These are phyloP conservation scores for Stylonectria norvegica DNA, from an alignment of 2,329 filamentous ascomycete species.

Conservation along the genomic window DNA sequence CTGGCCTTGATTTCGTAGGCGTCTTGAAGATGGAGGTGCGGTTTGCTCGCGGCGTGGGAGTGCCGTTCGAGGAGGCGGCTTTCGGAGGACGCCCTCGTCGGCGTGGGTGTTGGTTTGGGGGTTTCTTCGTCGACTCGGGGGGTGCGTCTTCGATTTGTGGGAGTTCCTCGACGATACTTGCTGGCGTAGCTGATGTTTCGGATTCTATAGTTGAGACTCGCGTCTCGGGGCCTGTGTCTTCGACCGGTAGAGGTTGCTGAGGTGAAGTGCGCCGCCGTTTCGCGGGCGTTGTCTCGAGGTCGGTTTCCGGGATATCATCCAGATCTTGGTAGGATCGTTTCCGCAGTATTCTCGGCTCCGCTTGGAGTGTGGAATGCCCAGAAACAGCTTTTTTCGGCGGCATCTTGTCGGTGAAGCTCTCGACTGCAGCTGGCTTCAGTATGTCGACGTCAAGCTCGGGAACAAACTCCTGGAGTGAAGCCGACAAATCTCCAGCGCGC, in stretches of 20 bases:
- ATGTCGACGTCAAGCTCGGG: no score
- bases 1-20: slow-evolving; percentile 34
- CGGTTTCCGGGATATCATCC: slow-evolving; percentile 25
- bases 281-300: slow-evolving; percentile 29
- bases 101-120: slow-evolving; percentile 33
- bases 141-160: no score
- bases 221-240: slow-evolving; percentile 12
- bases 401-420: slow-evolving; percentile 11
- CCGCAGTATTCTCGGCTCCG: slow-evolving; percentile 16
- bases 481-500: slow-evolving; percentile 17
- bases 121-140: slow-evolving; percentile 23
- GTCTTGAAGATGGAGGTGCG: slow-evolving; percentile 36
- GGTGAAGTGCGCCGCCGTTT: slow-evolving; percentile 31
- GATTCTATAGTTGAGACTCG: no score
- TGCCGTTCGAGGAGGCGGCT: slow-evolving; percentile 27
- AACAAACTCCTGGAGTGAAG: no score
- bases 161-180: no score
- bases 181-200: no score
- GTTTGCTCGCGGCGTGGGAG: slow-evolving; percentile 37
- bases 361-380: slow-evolving; percentile 12
- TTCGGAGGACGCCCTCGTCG: slow-evolving; percentile 37
- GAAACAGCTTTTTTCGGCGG: slow-evolving; percentile 16
- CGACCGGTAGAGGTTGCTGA: slow-evolving; percentile 8
- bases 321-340: slow-evolving; percentile 27
- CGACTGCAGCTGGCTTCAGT: background rate